Evolutionary conservation across 2,329 filamentous ascomycete genomes (phyloP), one percentile per base, ranked within the genome.

Genomic region (Clathrospora elynae): DNA sequence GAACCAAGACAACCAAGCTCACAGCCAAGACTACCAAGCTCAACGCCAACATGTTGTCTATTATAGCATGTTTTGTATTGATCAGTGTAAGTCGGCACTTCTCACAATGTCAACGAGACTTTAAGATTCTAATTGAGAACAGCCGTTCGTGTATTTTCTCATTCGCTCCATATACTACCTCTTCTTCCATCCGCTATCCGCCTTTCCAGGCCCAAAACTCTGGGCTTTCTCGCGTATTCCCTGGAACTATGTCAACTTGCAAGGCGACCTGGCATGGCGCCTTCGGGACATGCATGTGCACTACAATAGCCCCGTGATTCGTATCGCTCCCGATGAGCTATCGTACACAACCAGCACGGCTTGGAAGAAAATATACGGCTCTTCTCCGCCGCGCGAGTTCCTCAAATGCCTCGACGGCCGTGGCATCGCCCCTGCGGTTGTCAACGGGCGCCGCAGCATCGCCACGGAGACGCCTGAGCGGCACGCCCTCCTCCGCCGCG

Each of bases 151-250:
- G 2, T 39, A 39, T n/a, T 32, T 39, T 1, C 10, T 32, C n/a
- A 12, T 32, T 11, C 36, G 20, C 14, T 32, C 36, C 18, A 10
- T 46, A 9, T 46, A 46, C 31, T 24, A 24, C 22, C 24, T 46
- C 19, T 10, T 7, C 1, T 13, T 46, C 18, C 20, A 23, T 19
- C 46, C 46, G 6, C 36, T 49, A 2, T 31, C 42, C 6, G 13
- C 18, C 3, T 43, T 42, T 4, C 46, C 46, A 19, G 46, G 46
- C 26, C 42, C 46, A 3, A 46, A 37, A 23, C 42, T 49, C 16
- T 38, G 33, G 17, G 36, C 46, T 11, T 24, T 42, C 16, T 41
- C 46, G 8, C 24, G 42, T 20, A 36, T 49, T 3, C 31, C 34
- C 3, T 35, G 39, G 30, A 28, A 42, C 24, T 35, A 35, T 14